Evolutionary conservation across 2,329 filamentous ascomycete species (phyloP), one percentile per base, ranked within the genome.

Genomic region (Colletotrichum zoysiae): DNA sequence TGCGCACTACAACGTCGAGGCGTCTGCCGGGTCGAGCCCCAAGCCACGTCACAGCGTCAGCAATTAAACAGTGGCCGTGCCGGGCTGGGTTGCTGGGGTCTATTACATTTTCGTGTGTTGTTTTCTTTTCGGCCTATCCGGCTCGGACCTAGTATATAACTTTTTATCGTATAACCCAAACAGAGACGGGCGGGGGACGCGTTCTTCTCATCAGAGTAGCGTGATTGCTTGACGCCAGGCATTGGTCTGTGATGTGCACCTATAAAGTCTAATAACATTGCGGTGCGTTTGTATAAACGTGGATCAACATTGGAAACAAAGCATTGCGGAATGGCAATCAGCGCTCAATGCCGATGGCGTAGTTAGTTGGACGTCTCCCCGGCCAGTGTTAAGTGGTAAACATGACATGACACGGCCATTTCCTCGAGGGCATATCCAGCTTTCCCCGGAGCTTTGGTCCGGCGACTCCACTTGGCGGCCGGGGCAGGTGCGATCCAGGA

Each of bases 141-240:
- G n/a, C 5, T 48, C 46, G 46, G 46, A 12, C 46, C 1, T 23
- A 16, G 9, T 12, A n/a, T 23, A 48, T 48, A 23, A 0, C 7
- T 2, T 48, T 12, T 23, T 48, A 23, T 11, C 20, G 9, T 48
- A 23, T 2, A 48, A 48, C 20, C 46, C 11, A 48, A 23, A 48
- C 12, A 1, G 20, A 48, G 1, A 12, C 2, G 16, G 20, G 20
- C 3, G 8, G 20, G 20, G n/a, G 2, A 11, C n/a, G 2, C 1
- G n/a, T n/a, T 9, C 44, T 46, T n/a, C 18, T 46, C 18, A n/a
- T 7, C 2, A n/a, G 42, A 44, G 42, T 44, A n/a, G 9, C 44
- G 5, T 2, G 42, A 11, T 11, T n/a, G 42, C 46, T 23, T 48
- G 7, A n/a, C 8, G 20, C 44, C 44, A 9, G 44, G 3, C 11